Conservation (phyloP, 805 yeast species). For the Groenewaldozyma salmanticensis region DNA sequence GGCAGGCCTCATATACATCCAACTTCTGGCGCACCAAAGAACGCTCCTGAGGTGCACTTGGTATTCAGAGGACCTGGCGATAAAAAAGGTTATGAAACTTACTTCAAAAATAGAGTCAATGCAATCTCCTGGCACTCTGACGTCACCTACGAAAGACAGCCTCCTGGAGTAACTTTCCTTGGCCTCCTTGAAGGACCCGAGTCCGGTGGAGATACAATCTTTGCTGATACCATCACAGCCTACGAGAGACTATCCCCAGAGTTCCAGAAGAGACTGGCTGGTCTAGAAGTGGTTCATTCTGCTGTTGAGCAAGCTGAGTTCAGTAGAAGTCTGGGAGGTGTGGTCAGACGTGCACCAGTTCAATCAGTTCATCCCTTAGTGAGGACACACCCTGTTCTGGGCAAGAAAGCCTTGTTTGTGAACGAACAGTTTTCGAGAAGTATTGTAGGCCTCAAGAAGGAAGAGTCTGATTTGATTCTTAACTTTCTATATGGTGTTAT, state of each 20-base stretch:
- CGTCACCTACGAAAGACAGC: constrained; percentile 62
- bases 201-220: constrained; percentile 68
- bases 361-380: constrained; percentile 48
- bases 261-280: constrained; percentile 46
- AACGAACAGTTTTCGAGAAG: constrained; percentile 49
- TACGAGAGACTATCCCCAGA: constrained; percentile 61
- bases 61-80: constrained; percentile 48
- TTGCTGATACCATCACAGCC: constrained; percentile 59
- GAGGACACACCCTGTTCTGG: constrained; percentile 55
- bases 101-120: constrained; percentile 11
- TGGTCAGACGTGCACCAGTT: constrained; percentile 36
- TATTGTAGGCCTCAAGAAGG: constrained; percentile 56
- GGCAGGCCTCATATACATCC: constrained; percentile 69
- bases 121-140: constrained; percentile 56
- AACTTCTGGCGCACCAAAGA: constrained; percentile 58
- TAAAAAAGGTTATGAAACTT: constrained; percentile 26
- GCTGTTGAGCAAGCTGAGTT: constrained; percentile 39
- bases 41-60: constrained; percentile 50
- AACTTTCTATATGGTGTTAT: constrained; percentile 45
- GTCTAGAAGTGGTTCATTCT: constrained; percentile 57
- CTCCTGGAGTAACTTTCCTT: constrained; percentile 62
- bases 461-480: constrained; percentile 42
- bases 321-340: constrained; percentile 29
- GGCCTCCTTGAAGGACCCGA: constrained; percentile 50
- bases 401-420: constrained; percentile 44